Evolutionary conservation across 2,329 filamentous ascomycete genomes (phyloP), one percentile per base, ranked within the genome.

Genomic region (Nemania sp.): DNA sequence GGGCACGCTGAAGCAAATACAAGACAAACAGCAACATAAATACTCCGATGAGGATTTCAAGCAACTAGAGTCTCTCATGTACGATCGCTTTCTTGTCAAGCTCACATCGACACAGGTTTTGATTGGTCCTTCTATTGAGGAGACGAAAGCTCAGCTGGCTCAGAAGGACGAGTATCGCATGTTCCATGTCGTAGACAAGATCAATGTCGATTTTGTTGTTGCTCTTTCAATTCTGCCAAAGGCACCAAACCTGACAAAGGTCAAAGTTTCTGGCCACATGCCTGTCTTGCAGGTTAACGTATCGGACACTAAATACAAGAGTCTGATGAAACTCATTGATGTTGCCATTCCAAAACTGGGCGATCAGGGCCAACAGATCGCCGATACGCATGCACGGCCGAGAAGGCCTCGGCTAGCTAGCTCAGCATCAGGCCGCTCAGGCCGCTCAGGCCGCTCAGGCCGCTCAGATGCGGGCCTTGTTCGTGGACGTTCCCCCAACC

Each of bases 141-240:
- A 91, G 66, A 95, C 96, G 0, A 95, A 94, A 72, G 83, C 87
- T 4, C 92, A 97, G 68, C 81, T 99, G 3, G 83, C 84, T 12
- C 81, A 87, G 29, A 84, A 86, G 64, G 85, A 89, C 25, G 85
- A 89, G 6, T 81, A 83, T 1, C 89, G 88, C 58, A 88, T 88
- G 64, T 83, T 96, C 66, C 94, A 98, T 73, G 87, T 99, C 56
- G 91, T 99, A 37, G 94, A 99, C 74, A 88, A 91, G 66, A 99
- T 99, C 79, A 99, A 97, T 68, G 90, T 99, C 68, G 91, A 98
- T 74, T 98, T 99, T 73, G 87, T 92, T 11, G 87, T 99, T n/a
- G 93, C 97, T 73, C 89, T 90, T 18, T 99, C 93, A 7, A 99
- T 99, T 67, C 80, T 99, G n/a, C 95, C 95, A 0, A 97, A 97